Percentiles rank a stretch among this genome's conserved stretches.
phyloP scores from a whole-genome alignment of 2,329 filamentous ascomycete species.

The Cylindrodendrum hubeiense region DNA sequence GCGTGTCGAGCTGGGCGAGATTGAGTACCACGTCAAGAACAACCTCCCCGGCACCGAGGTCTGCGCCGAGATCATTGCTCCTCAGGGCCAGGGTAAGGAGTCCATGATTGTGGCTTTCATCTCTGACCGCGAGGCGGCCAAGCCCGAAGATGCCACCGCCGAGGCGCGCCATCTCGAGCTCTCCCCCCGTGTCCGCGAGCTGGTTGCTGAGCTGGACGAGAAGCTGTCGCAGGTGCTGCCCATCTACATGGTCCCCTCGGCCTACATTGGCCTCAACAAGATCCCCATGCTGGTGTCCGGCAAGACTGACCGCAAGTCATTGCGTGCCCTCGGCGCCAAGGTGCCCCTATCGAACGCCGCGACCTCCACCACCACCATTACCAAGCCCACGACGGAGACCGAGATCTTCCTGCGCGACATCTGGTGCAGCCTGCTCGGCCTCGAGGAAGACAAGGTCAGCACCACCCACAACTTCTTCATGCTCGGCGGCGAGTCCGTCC shows the following conservation, averaged over 20 bases:
- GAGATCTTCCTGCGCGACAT: conserved; percentile 47
- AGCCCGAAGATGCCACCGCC: background rate
- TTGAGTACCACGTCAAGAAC: conserved; percentile 61
- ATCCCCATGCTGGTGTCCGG: conserved; percentile 42
- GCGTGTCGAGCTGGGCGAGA: conserved; percentile 70
- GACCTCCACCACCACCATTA: conserved; percentile 16
- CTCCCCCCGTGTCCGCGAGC: conserved; percentile 34
- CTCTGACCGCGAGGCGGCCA: conserved; percentile 35
- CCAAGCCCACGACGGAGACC: conserved; percentile 32
- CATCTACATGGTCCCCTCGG: conserved; percentile 40
- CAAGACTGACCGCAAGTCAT: conserved; percentile 40
- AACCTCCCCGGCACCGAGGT: conserved; percentile 55
- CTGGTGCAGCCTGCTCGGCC: conserved; percentile 53
- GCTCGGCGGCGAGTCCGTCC: conserved; percentile 62
- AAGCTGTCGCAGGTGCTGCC: conserved; percentile 37
- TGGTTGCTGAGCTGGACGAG: conserved; percentile 33
- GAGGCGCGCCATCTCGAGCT: conserved; percentile 37
- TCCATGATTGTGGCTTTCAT: conserved; percentile 43
- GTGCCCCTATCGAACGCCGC: conserved; percentile 31
- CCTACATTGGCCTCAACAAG: conserved; percentile 38
- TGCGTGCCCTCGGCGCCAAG: conserved; percentile 36
- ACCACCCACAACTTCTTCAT: conserved; percentile 59
- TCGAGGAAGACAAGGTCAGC: conserved; percentile 48
- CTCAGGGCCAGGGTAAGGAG: conserved; percentile 49
- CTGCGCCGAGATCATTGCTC: conserved; percentile 61